Evolutionary conservation across 495 filamentous ascomycete genomes (phyloP), one percentile per base, ranked within the genome.

Genomic region (Antarctomyces pellizariae): DNA sequence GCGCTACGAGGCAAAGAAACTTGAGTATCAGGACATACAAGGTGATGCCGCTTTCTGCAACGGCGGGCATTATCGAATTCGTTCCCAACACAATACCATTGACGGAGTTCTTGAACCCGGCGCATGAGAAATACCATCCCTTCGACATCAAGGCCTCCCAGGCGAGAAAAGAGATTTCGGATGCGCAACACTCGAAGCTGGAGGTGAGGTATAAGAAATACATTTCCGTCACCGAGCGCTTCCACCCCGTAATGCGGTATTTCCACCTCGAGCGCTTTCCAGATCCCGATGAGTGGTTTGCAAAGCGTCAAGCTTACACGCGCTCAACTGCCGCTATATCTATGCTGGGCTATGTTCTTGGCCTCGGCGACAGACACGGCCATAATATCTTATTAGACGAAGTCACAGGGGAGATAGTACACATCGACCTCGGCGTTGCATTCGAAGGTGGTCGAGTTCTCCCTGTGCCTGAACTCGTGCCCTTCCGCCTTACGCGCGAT

Each of bases 251-350:
- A n/a, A 71, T 95, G 68, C 67, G 71, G 18, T 90, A 80, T 44
- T 99, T 95, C 56, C 92, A 95, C 49, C 76, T 91, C 58, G 83
- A 99, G 44, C 70, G 71, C 23, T 99, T 91, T 45, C 61, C 71
- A 10, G 83, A 89, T 37, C 86, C 86, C 3, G 83, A 95, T 42
- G 80, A 90, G 36, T 97, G 86, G 86, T 95, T 92, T 39, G 62
- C 59, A 25, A 71, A 66, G 33, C 64, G 86, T 15, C 62, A 89
- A 3, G 74, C 80, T 2, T 99, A 95, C 44, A 91, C 79, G 0
- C 62, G 86, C 28, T 83, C 72, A 24, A 93, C 82, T 2, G 89
- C 86, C 8, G 79, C 84, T 18, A 80, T 92, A 34, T 93, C 83
- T 1, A 91, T 97, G 34, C 66, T 97, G 0, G 86, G 86, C 8